These are phyloP conservation scores for Butyriboletus loyo DNA, from an alignment of 768 basidiomycete species.

Conservation along the genomic window DNA sequence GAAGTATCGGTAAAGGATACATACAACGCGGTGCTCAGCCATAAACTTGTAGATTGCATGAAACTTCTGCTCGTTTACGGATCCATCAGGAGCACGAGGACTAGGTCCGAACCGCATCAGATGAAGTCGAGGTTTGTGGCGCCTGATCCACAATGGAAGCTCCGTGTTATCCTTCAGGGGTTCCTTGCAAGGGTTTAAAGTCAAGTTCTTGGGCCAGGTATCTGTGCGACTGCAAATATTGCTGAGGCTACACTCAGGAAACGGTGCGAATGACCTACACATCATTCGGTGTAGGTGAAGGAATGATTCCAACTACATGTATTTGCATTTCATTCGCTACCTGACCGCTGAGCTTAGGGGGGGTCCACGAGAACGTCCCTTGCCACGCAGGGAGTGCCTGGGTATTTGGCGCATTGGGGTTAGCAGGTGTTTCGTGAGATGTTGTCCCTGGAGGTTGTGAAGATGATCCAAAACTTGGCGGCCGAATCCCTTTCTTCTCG, in stretches of 20 bases:
- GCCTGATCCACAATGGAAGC: slow-evolving; percentile 48
- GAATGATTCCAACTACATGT: slow-evolving; percentile 29
- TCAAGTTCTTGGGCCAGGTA: slow-evolving; percentile 51
- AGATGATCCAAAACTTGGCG: slow-evolving; percentile 17
- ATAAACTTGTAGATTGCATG: slow-evolving; percentile 42
- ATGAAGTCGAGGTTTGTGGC: slow-evolving; percentile 31
- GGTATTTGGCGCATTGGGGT: neutral
- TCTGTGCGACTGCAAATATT: slow-evolving; percentile 42
- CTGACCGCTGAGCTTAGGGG: slow-evolving; percentile 35
- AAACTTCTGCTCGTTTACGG: slow-evolving; percentile 44
- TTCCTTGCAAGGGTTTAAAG: slow-evolving; percentile 40
- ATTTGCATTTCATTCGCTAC: slow-evolving; percentile 37
- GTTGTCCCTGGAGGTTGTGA: slow-evolving; percentile 19
- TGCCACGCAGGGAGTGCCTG: slow-evolving; percentile 38
- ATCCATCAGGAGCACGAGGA: slow-evolving; percentile 32
- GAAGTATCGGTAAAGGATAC: slow-evolving; percentile 17
- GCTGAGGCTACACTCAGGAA: neutral
- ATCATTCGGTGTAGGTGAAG: slow-evolving; percentile 23
- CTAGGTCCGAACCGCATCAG: slow-evolving; percentile 41
- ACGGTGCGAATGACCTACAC: slow-evolving; percentile 33
- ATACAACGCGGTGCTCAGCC: slow-evolving; percentile 42
- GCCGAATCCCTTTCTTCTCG: slow-evolving; percentile 41
- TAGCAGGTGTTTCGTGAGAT: slow-evolving; percentile 9
- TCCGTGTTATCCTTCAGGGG: slow-evolving; percentile 38
- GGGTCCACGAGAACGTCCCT: slow-evolving; percentile 45